Base-by-base conservation (phyloP, 2,329 filamentous ascomycete species). In the Blastomyces silverae region DNA sequence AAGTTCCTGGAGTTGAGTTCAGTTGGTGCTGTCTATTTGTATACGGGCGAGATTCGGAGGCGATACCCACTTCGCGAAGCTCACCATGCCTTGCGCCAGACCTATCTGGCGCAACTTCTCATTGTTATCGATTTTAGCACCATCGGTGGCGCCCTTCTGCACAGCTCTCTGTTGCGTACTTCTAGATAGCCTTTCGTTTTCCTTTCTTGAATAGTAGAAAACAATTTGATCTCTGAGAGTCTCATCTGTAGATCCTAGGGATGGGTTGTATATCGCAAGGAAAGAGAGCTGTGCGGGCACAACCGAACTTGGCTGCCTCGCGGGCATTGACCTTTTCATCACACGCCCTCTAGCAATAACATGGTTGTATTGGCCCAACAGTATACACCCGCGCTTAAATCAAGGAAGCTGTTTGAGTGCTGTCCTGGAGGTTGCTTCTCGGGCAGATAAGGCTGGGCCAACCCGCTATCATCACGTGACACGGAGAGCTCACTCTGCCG, bases 41-140 rank as follows among this genome's bases (percentile, higher is more conserved):
- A 59, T 37, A 39, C n/a, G n/a, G 66, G 66, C 64, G 48, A 64
- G 28, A 53, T 31, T 25, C 17, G 57, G 42, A 55, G 44, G 61
- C 52, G 62, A 64, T 67, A 71, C 78, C 67, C 78, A 87, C 85
- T 82, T 85, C 69, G 90, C 90, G 79, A 99, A 99, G 74, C 88
- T 90, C 66, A 96, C 89, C 89, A 97, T 96, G 74, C 92, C 94
- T 79, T 99, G 94, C 52, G 94, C 94, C 68, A 99, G 85, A 48
- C 94, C 94, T 74, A 99, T 92, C 81, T 97, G 92, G 69, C 94
- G 86, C 71, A 97, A 81, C 71, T 88, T 89, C 79, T 96, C 90
- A 77, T 97, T 94, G 73, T 87, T 86, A 72, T 92, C 87, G 6
- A 50, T 44, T 25, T 31, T 50, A 69, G 90, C 86, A 55, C 71